Base-by-base conservation (phyloP, 2,329 filamentous ascomycete species). In the Daldinia sp. region DNA sequence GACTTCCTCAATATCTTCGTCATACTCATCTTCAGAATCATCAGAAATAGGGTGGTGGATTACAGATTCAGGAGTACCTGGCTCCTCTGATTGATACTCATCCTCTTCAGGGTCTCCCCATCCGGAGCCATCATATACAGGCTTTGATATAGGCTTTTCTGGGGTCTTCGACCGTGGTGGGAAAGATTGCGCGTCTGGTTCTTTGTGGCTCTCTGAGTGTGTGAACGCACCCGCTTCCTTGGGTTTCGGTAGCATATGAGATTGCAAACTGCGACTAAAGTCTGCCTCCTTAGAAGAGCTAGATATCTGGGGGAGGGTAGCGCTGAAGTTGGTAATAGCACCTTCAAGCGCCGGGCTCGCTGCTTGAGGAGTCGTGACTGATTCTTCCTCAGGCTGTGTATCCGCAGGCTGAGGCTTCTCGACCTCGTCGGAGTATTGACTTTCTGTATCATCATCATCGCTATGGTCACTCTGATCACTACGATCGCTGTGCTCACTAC, bases 31-130 rank as follows among this genome's bases (percentile, higher is more conserved):
- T 10, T 79, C 77, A 26, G 79, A 75, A 30, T 81, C 80, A 50
- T 85, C 82, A 2, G 82, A 79, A 54, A 93, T 79, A 1, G 90
- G 89, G 75, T 94, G 92, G 69, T 93, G 92, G 71, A 98, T 95
- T 23, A 98, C 94, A 6, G 95, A 98, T 56, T 94, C 92, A 13
- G 95, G 94, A 6, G 93, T 97, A 37, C 89, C 88, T 9, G 89
- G 89, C 69, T 91, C 90, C 0, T 88, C 82, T 37, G 62, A 57
- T 15, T 67, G 64, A 15, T 66, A 57, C 9, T 70, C 68, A 13
- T 68, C 65, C 61, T 83, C 80, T 78, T 86, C 72, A 83, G 78
- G 85, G 54, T 87, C 85, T 39, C 76, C 76, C 76, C 76, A 78
- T 23, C 88, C 85, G 63, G 88, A 83, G 65, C 91, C 86, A 74